These are phyloP conservation scores for Anastatica hierochuntica DNA, from an alignment of 345 rosid genomes.

Conservation along the genomic window DNA sequence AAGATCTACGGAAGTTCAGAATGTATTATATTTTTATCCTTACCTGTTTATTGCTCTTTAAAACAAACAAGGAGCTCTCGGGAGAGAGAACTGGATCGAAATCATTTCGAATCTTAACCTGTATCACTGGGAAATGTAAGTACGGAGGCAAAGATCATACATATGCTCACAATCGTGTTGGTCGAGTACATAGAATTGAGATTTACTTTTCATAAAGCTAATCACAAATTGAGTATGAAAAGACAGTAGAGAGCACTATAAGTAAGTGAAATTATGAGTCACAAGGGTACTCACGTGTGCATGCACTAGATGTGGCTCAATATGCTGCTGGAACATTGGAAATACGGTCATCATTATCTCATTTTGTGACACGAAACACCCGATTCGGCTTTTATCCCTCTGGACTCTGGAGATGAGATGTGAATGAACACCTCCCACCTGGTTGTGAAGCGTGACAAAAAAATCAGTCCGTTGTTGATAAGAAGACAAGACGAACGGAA, in stretches of 20 bases:
- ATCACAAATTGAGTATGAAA: not conserved
- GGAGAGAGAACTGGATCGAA: slow-evolving; percentile 99
- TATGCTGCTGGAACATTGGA: slow-evolving; percentile 97
- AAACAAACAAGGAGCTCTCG: slow-evolving; percentile 92
- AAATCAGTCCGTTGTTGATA: slow-evolving; percentile 9
- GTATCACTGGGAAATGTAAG: slow-evolving; percentile 20
- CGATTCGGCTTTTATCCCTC: slow-evolving; percentile 90
- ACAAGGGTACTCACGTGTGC: slow-evolving; percentile 75
- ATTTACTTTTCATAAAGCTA: not conserved
- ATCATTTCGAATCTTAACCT: slow-evolving; percentile 99
- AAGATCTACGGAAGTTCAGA: not conserved
- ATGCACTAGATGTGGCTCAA: slow-evolving; percentile 98
- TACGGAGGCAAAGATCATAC: slow-evolving; percentile 2
- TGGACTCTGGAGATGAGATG: slow-evolving; percentile 97
- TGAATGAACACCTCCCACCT: slow-evolving; percentile 99
- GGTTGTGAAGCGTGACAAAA: slow-evolving; percentile 21
- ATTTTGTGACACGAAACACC: slow-evolving; percentile 87
- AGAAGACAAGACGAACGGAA: slow-evolving; percentile 5
- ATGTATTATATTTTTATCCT: slow-evolving; percentile 6
- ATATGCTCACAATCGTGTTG: not conserved
- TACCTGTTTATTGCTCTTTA: slow-evolving; percentile 94
- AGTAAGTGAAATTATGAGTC: slow-evolving; percentile 4
- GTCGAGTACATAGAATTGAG: not conserved
- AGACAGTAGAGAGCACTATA: not conserved
- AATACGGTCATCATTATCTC: slow-evolving; percentile 97